phyloP scores from a whole-genome alignment of 192 early-diverging fungal genomes.

The Coemansia aciculifera region DNA sequence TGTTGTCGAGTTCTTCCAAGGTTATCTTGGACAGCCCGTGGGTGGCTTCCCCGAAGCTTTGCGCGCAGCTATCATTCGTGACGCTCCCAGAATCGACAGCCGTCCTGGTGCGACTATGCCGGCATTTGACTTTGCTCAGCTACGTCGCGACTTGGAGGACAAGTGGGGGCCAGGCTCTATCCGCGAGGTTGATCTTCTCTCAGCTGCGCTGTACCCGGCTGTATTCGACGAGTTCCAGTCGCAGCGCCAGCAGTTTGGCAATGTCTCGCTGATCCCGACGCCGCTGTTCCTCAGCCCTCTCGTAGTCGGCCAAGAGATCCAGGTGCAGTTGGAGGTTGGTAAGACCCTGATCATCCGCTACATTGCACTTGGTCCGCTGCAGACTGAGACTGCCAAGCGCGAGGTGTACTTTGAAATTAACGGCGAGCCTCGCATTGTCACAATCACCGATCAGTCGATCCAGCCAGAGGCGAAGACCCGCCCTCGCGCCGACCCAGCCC shows the following conservation, averaged over 20 bases:
- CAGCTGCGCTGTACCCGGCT: constrained; percentile 90
- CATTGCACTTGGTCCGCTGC: constrained; percentile 82
- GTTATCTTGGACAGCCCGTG: constrained; percentile 89
- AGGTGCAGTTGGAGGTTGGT: constrained; percentile 82
- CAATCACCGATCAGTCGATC: constrained; percentile 65
- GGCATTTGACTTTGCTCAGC: constrained; percentile 73
- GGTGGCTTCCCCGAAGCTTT: constrained; percentile 94
- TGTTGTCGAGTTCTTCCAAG: constrained; percentile 97
- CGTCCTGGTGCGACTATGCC: constrained; percentile 81
- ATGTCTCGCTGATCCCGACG: constrained; percentile 87
- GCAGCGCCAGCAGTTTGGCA: constrained; percentile 76
- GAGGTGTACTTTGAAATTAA: constrained; percentile 98
- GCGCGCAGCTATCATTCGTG: constrained; percentile 77
- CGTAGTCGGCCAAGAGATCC: constrained; percentile 86
- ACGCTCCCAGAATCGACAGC: constrained; percentile 73
- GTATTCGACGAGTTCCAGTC: constrained; percentile 85
- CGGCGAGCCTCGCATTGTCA: constrained; percentile 88
- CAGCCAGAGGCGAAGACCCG: constrained; percentile 62
- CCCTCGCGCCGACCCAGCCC: constrained; percentile 72
- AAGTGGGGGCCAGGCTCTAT: constrained; percentile 77
- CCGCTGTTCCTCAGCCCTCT: constrained; percentile 87
- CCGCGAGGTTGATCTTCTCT: constrained; percentile 83
- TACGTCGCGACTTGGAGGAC: constrained; percentile 75
- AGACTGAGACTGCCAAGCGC: constrained; percentile 65
- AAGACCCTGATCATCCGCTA: constrained; percentile 89